Evolutionary conservation across 768 basidiomycete genomes (phyloP), one percentile per base, ranked within the genome.

Genomic region (Tricholoma saponaceum): DNA sequence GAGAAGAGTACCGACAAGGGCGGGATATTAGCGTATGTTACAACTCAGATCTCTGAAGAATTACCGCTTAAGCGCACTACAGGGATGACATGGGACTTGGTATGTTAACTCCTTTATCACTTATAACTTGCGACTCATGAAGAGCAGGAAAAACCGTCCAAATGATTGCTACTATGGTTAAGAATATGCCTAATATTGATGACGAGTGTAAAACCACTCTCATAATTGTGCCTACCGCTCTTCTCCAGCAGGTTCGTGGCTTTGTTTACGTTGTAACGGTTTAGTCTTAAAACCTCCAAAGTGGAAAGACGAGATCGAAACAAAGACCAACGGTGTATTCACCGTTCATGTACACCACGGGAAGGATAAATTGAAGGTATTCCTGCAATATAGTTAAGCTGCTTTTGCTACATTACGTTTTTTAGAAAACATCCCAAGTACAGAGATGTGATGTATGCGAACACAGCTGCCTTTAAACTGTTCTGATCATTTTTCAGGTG

Each of bases 141-240:
- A 39, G 22, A 33, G 20, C 51, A 81, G 83, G 84, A 3, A 88
- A 90, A 72, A 89, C 87, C 7, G 83, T 90, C 1, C 87, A 90
- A 66, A 86, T 87, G 83, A 90, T 92, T 49, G 90, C 90, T 3
- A 83, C 84, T 0, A 90, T 92, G 83, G 82, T 79, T 18, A 78
- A 78, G 65, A 89, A 91, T 63, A 76, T 77, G 63, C 84, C 89
- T 0, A 66, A 66, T 0, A 62, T 67, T 0, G 73, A 81, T 26
- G 80, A 82, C 16, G 69, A 75, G 16, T 61, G 64, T 54, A 78
- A 78, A 47, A 83, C 83, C 0, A 92, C 86, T 8, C 80, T 92
- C 2, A 80, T 93, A 54, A 80, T 93, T 18, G 89, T 90, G 2
- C 90, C 89, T 1, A 82, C 89, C 0, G 89, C 89, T 5, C 76